These are phyloP conservation scores for Zelonia costaricensis DNA, from an alignment of 208 protist species.

Conservation along the genomic window DNA sequence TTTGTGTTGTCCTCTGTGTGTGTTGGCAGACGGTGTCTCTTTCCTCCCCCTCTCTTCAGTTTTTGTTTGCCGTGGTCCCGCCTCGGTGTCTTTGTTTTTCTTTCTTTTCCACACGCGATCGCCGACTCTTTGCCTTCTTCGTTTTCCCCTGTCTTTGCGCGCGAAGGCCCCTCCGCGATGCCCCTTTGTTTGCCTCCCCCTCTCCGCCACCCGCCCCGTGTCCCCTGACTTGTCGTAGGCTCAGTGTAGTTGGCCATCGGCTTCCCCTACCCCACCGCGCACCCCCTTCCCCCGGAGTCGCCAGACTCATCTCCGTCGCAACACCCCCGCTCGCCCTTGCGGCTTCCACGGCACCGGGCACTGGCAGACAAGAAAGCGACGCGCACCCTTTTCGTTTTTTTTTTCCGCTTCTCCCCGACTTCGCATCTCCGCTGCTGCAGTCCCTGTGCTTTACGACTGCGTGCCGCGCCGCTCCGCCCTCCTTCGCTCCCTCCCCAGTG, in stretches of 20 bases:
- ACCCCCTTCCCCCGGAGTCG: too few relatives aligned
- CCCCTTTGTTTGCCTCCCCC: background rate
- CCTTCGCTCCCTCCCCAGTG: too few relatives aligned
- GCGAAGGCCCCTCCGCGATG: background rate
- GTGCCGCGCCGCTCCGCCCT: too few relatives aligned
- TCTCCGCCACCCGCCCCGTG: too few relatives aligned
- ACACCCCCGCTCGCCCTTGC: background rate
- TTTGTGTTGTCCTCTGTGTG: background rate
- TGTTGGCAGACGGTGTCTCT: background rate
- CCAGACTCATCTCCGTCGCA: background rate
- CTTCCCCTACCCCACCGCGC: too few relatives aligned
- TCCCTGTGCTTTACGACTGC: too few relatives aligned
- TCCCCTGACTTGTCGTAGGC: too few relatives aligned
- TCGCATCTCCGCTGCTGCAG: too few relatives aligned
- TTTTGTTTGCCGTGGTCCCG: background rate
- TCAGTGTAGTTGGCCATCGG: too few relatives aligned
- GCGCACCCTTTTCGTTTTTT: background rate
- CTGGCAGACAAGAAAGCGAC: too few relatives aligned
- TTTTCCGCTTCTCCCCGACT: background rate
- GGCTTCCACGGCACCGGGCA: too few relatives aligned
- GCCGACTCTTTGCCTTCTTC: background rate
- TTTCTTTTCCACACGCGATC: background rate
- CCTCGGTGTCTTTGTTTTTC: too few relatives aligned
- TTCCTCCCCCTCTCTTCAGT: background rate
- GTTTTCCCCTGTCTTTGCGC: constrained; percentile 3